Percentiles rank a stretch among this genome's conserved stretches.
These are phyloP conservation scores for Rhizophora mangle DNA, from an alignment of 345 rosid genomes.

Conservation along the genomic window DNA sequence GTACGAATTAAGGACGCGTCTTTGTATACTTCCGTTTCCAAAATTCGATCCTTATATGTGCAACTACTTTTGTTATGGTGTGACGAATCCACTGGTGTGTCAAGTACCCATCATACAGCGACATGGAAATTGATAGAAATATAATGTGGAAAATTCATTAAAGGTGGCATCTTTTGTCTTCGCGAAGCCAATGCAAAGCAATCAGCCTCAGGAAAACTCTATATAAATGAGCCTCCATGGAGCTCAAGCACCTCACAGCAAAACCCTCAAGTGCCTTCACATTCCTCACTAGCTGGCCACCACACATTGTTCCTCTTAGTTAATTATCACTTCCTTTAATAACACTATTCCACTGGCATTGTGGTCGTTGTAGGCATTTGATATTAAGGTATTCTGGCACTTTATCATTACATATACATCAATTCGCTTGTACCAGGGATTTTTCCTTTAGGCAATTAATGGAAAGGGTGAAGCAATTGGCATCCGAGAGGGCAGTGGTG, in stretches of 20 bases:
- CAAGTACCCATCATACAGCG: slow-evolving; percentile 12
- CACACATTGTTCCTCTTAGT: not conserved
- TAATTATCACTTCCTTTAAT: too few relatives aligned
- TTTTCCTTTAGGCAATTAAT: slow-evolving; percentile 17
- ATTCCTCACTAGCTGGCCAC: not conserved
- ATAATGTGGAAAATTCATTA: slow-evolving; percentile 28
- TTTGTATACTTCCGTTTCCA: slow-evolving; percentile 21
- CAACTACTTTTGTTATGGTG: slow-evolving; percentile 7
- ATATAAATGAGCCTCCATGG: slow-evolving; percentile 20
- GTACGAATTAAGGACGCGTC: not conserved
- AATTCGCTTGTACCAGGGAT: too few relatives aligned
- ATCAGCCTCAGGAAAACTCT: slow-evolving; percentile 11
- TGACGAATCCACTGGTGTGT: slow-evolving; percentile 1
- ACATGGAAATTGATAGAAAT: slow-evolving; percentile 35
- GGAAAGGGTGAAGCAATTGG: slow-evolving; percentile 64
- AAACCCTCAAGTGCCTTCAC: not conserved
- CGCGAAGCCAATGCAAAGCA: not conserved
- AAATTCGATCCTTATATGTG: slow-evolving; percentile 29
- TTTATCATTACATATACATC: too few relatives aligned
- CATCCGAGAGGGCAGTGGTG: slow-evolving; percentile 76
- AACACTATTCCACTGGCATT: too few relatives aligned
- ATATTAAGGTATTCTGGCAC: not conserved
- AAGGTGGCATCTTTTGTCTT: not conserved
- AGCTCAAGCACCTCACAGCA: slow-evolving; percentile 15
- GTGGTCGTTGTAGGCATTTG: too few relatives aligned